phyloP scores from a whole-genome alignment of 176 grass and related monocot species.

The Phragmites australis region DNA sequence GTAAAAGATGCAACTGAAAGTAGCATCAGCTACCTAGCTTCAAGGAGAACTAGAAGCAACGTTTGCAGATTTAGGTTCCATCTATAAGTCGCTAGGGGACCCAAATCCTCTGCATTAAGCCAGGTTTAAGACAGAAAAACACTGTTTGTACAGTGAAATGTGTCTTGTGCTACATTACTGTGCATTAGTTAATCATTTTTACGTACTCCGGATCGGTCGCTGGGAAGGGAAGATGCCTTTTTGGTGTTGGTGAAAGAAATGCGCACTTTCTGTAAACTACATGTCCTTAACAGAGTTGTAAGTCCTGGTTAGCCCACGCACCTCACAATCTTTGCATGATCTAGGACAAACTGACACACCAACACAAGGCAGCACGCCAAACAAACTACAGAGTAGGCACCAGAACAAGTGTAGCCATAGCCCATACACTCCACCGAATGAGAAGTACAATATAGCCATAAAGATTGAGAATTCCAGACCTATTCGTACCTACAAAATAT shows the following conservation, averaged over 20 bases:
- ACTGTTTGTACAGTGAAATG: too few species aligned
- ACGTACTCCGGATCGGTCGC: too few species aligned
- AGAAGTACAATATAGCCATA: slow-evolving; percentile 24
- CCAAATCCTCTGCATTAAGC: too few species aligned
- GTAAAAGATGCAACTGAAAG: not conserved
- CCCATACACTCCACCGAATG: not conserved
- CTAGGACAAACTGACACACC: slow-evolving; percentile 31
- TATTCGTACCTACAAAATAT: slow-evolving; percentile 30
- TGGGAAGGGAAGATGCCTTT: too few species aligned
- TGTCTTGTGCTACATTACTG: too few species aligned
- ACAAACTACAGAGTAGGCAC: slow-evolving; percentile 25
- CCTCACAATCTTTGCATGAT: slow-evolving; percentile 44
- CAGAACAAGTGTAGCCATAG: slow-evolving; percentile 10
- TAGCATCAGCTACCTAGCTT: slow-evolving; percentile 14
- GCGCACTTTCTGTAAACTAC: not conserved
- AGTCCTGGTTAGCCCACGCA: slow-evolving; percentile 11
- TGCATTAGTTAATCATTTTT: too few species aligned
- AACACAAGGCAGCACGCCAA: slow-evolving; percentile 41
- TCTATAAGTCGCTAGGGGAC: not conserved
- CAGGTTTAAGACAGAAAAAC: too few species aligned
- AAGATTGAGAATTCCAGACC: slow-evolving; percentile 18
- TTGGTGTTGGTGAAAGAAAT: not conserved
- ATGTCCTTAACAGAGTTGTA: slow-evolving; percentile 26
- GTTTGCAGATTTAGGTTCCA: not conserved
- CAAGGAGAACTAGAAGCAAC: slow-evolving; percentile 1